A percentile compares a stretch with the other conserved stretches of the same genome.
These are phyloP conservation scores for Ceratocystiopsis brevicomis DNA, from an alignment of 2,329 filamentous ascomycete genomes.

Conservation along the genomic window DNA sequence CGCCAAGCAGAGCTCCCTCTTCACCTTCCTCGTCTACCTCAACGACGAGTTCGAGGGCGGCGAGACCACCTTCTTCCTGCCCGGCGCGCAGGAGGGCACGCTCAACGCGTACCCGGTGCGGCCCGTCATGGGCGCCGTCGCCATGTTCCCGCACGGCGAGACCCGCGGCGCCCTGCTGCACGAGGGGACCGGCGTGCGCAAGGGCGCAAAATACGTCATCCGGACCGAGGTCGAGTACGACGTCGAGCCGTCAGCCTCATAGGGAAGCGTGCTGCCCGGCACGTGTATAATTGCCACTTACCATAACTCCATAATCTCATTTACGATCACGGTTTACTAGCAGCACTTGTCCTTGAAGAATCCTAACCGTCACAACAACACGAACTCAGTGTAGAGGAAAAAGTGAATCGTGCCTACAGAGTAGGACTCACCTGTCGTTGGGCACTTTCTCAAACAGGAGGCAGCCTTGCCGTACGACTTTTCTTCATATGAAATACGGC, in stretches of 20 bases:
- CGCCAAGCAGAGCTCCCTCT: constrained; percentile 45
- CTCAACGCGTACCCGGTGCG: constrained; percentile 52
- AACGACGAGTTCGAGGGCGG: constrained; percentile 56
- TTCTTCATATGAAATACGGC: too few species aligned
- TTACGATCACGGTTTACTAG: too few species aligned
- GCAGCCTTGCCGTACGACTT: too few species aligned
- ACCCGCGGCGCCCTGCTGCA: constrained; percentile 45
- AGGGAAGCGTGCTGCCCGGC: not conserved
- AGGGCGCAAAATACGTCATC: constrained; percentile 49
- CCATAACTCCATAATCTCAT: too few species aligned
- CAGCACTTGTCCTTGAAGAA: too few species aligned
- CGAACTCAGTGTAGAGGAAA: too few species aligned
- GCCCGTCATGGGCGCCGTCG: constrained; percentile 49
- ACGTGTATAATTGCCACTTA: too few species aligned
- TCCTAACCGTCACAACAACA: too few species aligned
- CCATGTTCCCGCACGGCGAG: constrained; percentile 53
- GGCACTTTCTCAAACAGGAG: too few species aligned
- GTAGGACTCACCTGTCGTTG: too few species aligned
- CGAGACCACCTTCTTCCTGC: constrained; percentile 53
- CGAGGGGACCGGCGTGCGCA: constrained; percentile 51
- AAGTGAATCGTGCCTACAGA: too few species aligned
- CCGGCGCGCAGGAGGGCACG: constrained; percentile 41
- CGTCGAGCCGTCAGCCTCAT: constrained; percentile 19
- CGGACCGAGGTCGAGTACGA: constrained; percentile 55
- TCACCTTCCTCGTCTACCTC: constrained; percentile 50